Conservation (phyloP, 768 basidiomycete species). For the Amanita phalloides region DNA sequence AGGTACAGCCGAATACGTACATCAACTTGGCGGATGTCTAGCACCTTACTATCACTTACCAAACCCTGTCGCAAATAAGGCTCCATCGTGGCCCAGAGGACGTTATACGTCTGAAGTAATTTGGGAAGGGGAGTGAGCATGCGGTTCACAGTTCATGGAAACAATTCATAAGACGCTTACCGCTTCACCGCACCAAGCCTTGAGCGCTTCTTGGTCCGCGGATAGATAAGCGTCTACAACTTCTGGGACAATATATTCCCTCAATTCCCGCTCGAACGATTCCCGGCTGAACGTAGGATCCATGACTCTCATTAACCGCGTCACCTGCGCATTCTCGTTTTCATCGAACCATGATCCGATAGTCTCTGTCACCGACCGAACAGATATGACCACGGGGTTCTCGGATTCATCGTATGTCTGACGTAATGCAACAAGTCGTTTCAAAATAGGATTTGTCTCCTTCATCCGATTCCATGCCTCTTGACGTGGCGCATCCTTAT, state of each 20-base stretch:
- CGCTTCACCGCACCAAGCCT: slow-evolving; percentile 92
- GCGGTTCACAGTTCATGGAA: not conserved
- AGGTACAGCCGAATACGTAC: slow-evolving; percentile 32
- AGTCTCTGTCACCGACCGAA: slow-evolving; percentile 76
- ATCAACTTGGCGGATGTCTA: slow-evolving; percentile 97
- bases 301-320: slow-evolving; percentile 74
- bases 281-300: slow-evolving; percentile 87
- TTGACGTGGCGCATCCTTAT: slow-evolving; percentile 70
- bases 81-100: slow-evolving; percentile 98
- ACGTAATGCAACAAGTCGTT: slow-evolving; percentile 43
- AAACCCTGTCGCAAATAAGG: slow-evolving; percentile 87
- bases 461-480: slow-evolving; percentile 77
- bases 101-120: slow-evolving; percentile 74
- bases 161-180: slow-evolving; percentile 33
- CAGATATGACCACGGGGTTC: slow-evolving; percentile 70
- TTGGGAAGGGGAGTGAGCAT: slow-evolving; percentile 5
- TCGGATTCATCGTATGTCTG: slow-evolving; percentile 87
- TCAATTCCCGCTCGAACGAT: slow-evolving; percentile 75
- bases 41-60: slow-evolving; percentile 84
- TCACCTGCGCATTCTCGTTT: slow-evolving; percentile 96
- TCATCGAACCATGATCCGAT: slow-evolving; percentile 93
- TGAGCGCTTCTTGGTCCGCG: slow-evolving; percentile 79
- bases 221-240: slow-evolving; percentile 93
- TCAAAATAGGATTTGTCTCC: slow-evolving; percentile 69
- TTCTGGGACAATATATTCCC: slow-evolving; percentile 97